phyloP scores from a whole-genome alignment of 1,139 yeast genomes.

The Hyphopichia pseudoburtonii region DNA sequence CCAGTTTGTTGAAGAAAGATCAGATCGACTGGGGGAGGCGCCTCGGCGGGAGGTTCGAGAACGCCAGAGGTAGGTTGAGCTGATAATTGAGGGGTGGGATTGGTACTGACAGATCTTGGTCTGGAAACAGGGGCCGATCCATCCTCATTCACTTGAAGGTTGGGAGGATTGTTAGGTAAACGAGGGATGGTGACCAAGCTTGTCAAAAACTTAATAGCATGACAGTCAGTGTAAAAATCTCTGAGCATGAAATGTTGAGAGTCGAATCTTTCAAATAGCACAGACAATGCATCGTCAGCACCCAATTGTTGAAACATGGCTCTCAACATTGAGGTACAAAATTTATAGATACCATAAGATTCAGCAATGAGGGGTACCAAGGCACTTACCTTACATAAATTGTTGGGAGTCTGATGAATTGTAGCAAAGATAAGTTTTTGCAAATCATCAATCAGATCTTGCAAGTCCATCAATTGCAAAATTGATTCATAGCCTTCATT shows the following conservation, averaged over 20 bases:
- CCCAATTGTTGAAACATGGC: constrained; percentile 81
- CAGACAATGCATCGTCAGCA: constrained; percentile 74
- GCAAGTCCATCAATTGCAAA: constrained; percentile 80
- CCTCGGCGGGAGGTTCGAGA: constrained; percentile 24
- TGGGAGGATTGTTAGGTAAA: constrained; percentile 67
- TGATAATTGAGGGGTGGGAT: constrained; percentile 24
- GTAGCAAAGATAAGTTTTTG: constrained; percentile 78
- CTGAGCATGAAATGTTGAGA: constrained; percentile 79
- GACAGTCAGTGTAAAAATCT: constrained; percentile 89
- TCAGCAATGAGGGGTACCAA: constrained; percentile 92
- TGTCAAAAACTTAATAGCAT: constrained; percentile 78
- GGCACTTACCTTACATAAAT: constrained; percentile 84
- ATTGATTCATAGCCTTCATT: constrained; percentile 94
- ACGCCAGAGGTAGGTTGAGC: constrained; percentile 34
- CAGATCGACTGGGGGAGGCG: constrained; percentile 46
- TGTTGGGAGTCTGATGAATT: constrained; percentile 60
- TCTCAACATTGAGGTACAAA: constrained; percentile 85
- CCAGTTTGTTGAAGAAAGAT: constrained; percentile 51
- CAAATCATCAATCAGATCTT: constrained; percentile 79
- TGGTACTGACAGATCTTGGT: constrained; percentile 37
- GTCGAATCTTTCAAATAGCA: constrained; percentile 68
- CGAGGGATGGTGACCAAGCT: constrained; percentile 86
- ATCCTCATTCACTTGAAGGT: constrained; percentile 54
- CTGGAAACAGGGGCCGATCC: constrained; percentile 37
- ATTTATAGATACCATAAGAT: constrained; percentile 89